These are phyloP conservation scores for Podospora pseudopauciseta DNA, from an alignment of 495 filamentous ascomycete species.

Conservation along the genomic window DNA sequence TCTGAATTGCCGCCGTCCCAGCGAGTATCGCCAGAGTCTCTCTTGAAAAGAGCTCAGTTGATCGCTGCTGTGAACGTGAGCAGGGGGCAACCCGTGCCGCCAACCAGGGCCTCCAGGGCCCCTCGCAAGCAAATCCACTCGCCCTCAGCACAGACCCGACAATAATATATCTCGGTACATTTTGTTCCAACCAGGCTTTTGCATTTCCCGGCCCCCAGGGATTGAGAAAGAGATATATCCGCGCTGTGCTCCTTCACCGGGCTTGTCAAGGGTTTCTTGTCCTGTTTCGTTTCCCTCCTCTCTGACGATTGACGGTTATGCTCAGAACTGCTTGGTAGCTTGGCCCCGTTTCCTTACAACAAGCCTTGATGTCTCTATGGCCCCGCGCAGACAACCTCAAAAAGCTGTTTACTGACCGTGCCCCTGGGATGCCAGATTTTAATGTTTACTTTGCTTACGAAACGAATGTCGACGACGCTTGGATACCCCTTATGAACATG, in stretches of 20 bases:
- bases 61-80: neutral
- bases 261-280: neutral
- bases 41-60: neutral
- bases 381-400: slow-evolving; percentile 15
- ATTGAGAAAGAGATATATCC: neutral
- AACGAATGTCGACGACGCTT: slow-evolving; percentile 15
- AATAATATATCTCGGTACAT: slow-evolving; percentile 2
- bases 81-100: slow-evolving; percentile 10
- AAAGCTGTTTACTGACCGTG: slow-evolving; percentile 13
- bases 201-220: slow-evolving; percentile 1
- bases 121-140: neutral
- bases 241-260: slow-evolving; percentile 4
- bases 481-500: slow-evolving; percentile 1
- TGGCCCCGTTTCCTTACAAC: neutral
- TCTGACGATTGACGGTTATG: neutral
- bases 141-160: slow-evolving; percentile 11
- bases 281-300: neutral
- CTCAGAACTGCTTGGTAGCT: neutral
- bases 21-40: slow-evolving; percentile 1
- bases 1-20: slow-evolving; percentile 11
- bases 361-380: neutral
- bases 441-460: slow-evolving; percentile 8
- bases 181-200: slow-evolving; percentile 9
- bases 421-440: slow-evolving; percentile 2
- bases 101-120: slow-evolving; percentile 1